Evolutionary conservation across 306 rosid species (phyloP), one percentile per base, ranked within the genome.

Genomic region (Glycine latifolia): DNA sequence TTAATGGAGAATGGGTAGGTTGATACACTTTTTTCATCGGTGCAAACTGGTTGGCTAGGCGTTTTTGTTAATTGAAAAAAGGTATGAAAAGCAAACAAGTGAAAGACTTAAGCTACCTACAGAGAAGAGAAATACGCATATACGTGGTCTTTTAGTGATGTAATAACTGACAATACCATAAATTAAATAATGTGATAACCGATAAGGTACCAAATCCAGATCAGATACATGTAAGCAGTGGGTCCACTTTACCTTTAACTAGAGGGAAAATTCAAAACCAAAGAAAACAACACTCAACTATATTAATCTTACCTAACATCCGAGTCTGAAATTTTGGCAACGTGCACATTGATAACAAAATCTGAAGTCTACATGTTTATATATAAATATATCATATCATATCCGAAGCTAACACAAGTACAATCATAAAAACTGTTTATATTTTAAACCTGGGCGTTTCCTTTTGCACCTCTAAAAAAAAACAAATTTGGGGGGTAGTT

Each of bases 201-300:
- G 65, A 16, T 39, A 52, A 66, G 35, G 56, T 4, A 78, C 72
- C 76, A 5, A 78, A 78, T 78, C 67, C 56, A 53, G 46, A 63
- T 78, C 63, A 78, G 74, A 67, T 52, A 37, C 75, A 50, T 37
- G 81, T 65, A 52, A 16, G 75, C 65, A 77, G 11, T 8, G 63
- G 73, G 10, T 26, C 63, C 48, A 62, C 7, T 63, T 49, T 52
- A 5, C 43, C 47, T 31, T 48, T 0, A 31, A 33, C n/a, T 3
- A 16, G 0, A 48, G 8, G 4, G 8, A 17, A 76, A 76, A 13
- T 61, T 61, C 46, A 61, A 76, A n/a, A 26, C 49, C 33, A 76
- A 63, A 31, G 72, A 76, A 62, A 61, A 76, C 50, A 26, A 63
- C 37, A 5, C 80, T 46, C 7, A 43, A 44, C 33, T 0, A 46